Conservation (phyloP, 23 red algal genomes). For the Gracilaria vermiculophylla region DNA sequence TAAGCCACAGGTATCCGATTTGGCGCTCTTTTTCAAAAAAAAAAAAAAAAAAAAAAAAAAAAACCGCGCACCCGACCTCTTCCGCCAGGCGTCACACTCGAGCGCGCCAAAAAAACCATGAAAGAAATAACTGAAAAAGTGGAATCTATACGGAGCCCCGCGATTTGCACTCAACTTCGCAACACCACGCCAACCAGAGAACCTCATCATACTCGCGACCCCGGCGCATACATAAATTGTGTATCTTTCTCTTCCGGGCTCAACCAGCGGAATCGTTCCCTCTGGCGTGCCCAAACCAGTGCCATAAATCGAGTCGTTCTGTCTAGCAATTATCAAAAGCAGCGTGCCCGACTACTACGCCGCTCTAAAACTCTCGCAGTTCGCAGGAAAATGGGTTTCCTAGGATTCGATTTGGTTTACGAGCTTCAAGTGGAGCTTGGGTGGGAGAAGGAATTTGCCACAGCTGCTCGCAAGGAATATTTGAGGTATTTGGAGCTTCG, state of each 20-base stretch:
- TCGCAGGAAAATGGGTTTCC: neutral
- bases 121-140: neutral
- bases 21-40: conserved; percentile 18
- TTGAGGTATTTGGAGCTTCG: conserved; percentile 45
- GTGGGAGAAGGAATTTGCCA: conserved; percentile 45
- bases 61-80: neutral
- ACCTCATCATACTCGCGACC: neutral
- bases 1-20: neutral
- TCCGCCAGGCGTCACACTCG: neutral
- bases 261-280: neutral
- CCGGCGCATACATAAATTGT: neutral
- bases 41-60: conserved; percentile 6
- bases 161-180: neutral
- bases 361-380: neutral
- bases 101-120: neutral
- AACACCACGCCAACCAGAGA: neutral
- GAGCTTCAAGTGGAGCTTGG: conserved; percentile 61
- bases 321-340: neutral
- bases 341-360: neutral
- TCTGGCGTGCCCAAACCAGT: neutral
- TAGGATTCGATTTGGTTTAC: conserved; percentile 33
- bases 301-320: neutral
- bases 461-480: conserved; percentile 37
- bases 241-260: neutral
- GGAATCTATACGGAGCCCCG: neutral